These are phyloP conservation scores for Cyberlindnera euphorbiiphila DNA, from an alignment of 805 yeast species.

Conservation along the genomic window DNA sequence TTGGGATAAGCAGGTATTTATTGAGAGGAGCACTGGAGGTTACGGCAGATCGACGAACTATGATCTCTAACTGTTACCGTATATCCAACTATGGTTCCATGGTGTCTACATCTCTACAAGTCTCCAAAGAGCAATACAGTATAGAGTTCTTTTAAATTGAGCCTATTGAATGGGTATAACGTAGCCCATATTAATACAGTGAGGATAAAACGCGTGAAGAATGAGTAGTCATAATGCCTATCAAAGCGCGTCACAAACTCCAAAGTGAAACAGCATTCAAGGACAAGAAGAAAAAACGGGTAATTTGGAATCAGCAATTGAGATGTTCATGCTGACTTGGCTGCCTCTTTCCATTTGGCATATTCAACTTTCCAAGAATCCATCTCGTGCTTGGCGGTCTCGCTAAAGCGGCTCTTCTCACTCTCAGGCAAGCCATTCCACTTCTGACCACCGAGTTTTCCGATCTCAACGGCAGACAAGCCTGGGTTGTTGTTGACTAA, in stretches of 20 bases:
- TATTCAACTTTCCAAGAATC: conserved; percentile 33
- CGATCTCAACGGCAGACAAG: conserved; percentile 28
- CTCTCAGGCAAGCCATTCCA: conserved; percentile 81
- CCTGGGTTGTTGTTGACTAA: conserved; percentile 18
- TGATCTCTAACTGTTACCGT: no score
- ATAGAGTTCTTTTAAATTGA: no score
- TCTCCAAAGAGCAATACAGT: no score
- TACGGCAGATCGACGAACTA: no score
- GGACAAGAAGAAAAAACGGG: background rate
- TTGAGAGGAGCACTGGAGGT: no score
- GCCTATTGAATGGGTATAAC: no score
- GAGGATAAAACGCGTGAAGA: no score
- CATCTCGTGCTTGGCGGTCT: conserved; percentile 22
- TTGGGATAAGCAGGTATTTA: no score
- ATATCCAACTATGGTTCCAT: no score
- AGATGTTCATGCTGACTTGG: no score
- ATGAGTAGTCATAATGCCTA: background rate
- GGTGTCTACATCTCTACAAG: no score
- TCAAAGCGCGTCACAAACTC: background rate
- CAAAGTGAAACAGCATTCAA: background rate
- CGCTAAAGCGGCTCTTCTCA: conserved; percentile 52
- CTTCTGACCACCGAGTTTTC: conserved; percentile 76
- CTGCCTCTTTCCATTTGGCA: conserved; percentile 37
- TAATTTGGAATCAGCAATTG: background rate
- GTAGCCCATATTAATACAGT: no score